Conservation (phyloP, 306 rosid genomes). For the Arachis stenosperma region DNA sequence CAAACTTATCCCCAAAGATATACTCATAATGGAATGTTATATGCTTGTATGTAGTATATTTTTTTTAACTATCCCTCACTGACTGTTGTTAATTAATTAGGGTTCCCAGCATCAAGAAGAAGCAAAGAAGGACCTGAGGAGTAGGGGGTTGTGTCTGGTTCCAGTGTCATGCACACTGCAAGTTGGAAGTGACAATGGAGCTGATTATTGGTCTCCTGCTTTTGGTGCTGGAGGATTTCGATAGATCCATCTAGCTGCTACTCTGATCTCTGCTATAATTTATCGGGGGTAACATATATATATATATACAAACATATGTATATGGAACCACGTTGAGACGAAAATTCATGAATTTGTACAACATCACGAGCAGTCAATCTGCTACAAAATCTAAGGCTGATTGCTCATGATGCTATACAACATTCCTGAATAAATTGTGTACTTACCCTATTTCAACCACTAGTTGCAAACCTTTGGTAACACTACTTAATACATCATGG, state of each 20-base stretch:
- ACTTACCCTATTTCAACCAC: background rate
- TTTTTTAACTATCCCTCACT: background rate
- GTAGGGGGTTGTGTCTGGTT: slow-evolving; percentile 95
- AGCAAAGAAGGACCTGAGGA: slow-evolving; percentile 74
- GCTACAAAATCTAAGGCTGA: slow-evolving; percentile 71
- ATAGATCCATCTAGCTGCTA: slow-evolving; percentile 17
- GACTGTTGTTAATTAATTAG: slow-evolving; percentile 44
- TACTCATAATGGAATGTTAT: too few relatives aligned
- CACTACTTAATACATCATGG: slow-evolving; percentile 31
- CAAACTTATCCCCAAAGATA: too few relatives aligned
- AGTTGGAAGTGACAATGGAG: slow-evolving; percentile 92
- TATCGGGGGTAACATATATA: slow-evolving; percentile 22
- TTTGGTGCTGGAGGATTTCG: slow-evolving; percentile 57
- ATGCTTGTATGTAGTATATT: background rate
- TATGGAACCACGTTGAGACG: slow-evolving; percentile 36
- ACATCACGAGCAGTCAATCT: slow-evolving; percentile 95
- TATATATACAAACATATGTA: background rate
- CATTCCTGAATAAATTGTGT: slow-evolving; percentile 38
- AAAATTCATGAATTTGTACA: slow-evolving; percentile 60
- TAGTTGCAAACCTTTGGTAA: slow-evolving; percentile 27
- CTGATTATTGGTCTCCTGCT: slow-evolving; percentile 82
- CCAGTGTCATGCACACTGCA: slow-evolving; percentile 94
- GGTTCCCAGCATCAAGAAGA: slow-evolving; percentile 54
- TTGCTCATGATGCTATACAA: slow-evolving; percentile 95
- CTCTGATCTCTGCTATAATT: too few relatives aligned